Evolutionary conservation across 305 asterid species (phyloP).

Genomic region (Fraxinus sp.): DNA sequence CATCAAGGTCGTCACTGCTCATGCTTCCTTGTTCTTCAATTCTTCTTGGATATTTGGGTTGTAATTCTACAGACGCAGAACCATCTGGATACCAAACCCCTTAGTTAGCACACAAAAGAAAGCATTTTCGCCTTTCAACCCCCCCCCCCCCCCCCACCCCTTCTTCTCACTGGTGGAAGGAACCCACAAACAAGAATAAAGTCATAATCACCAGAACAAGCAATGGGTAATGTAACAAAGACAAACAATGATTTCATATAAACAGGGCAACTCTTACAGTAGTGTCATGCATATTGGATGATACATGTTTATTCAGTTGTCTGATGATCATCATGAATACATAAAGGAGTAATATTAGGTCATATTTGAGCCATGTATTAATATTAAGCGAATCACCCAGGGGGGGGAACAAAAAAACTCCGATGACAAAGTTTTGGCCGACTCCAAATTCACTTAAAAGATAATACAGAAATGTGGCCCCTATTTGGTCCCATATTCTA

Average conservation of each 20-base stretch:
- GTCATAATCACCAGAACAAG: background rate
- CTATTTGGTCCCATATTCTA: too few species aligned
- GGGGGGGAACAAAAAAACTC: background rate
- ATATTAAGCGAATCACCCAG: background rate
- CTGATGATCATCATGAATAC: background rate
- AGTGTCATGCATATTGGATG: background rate
- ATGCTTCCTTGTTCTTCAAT: conserved; percentile 59
- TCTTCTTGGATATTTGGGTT: conserved; percentile 79
- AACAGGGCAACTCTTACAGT: background rate
- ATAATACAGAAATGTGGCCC: background rate
- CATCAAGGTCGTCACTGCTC: conserved; percentile 77
- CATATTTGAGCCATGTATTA: background rate
- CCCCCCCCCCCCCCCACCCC: background rate
- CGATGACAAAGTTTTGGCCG: background rate
- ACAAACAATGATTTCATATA: background rate
- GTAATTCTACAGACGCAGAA: conserved; percentile 76
- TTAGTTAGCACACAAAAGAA: background rate
- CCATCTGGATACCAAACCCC: conserved; percentile 59
- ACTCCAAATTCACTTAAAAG: background rate
- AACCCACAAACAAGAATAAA: conserved; percentile 15
- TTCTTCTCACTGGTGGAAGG: background rate
- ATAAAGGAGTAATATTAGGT: background rate
- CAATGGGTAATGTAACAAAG: conserved; percentile 4
- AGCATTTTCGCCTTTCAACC: background rate
- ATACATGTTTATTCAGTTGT: background rate